Base-by-base conservation (phyloP, 148 eudicot genomes). In the Euryodendron excelsum region DNA sequence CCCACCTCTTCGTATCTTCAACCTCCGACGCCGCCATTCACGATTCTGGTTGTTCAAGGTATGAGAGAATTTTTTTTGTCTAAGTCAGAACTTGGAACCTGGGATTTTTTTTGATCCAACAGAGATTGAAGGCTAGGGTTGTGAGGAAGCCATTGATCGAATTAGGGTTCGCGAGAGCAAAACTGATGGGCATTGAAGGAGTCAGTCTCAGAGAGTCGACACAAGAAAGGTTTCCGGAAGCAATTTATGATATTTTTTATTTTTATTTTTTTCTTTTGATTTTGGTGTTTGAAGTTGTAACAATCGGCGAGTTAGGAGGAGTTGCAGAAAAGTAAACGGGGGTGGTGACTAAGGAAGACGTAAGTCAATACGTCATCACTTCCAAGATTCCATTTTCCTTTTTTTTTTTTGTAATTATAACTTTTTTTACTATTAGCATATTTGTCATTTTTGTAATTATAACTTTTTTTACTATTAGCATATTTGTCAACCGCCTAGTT, bases 1-100 rank as follows among this genome's bases (percentile, higher is more conserved):
- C 64, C 84, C 84, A 84, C 33, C 66, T 33, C 44, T 71, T 65
- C 9, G 80, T 60, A 27, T 80, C 69, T 10, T 64, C 72, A 61
- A 28, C 79, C 60, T 76, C 71, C 11, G 65, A 34, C 50, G 77
- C 20, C 41, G 48, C 65, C 67, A 62, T 62, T 60, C 1, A 60
- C 12, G 64, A 27, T 5, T 1, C 14, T 8, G 15, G 60, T 15
- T 11, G n/a, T n/a, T n/a, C n/a, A n/a, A n/a, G n/a, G n/a, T n/a
- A n/a, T n/a, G n/a, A n/a, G n/a, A n/a, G n/a, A n/a, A n/a, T 11
- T 2, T 27, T 5, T 13, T 23, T 10, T 2, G 0, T 3, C 25
- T 4, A 62, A 62, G 2, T 2, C 7, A 13, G 6, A 31, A 37
- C 4, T 62, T 15, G 37, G 67, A 31, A 27, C 0, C 25, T 60